phyloP scores from a whole-genome alignment of 2,329 filamentous ascomycete genomes.

The Epichloe baconii region DNA sequence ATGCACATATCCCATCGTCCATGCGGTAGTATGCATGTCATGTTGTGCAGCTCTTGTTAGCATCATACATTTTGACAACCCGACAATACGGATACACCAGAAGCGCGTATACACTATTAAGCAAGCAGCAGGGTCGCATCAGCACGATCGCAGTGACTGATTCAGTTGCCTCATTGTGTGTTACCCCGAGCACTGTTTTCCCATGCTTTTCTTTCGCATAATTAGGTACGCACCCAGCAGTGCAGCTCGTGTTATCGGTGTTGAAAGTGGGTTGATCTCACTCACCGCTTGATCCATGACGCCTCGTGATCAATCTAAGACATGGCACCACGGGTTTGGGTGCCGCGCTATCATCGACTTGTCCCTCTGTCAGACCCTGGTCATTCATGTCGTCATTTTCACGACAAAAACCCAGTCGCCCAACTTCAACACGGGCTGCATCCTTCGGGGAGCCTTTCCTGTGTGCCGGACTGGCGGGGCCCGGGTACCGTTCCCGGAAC shows the following conservation, averaged over 20 bases:
- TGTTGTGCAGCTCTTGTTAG: conserved; percentile 8
- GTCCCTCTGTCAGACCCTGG: neutral
- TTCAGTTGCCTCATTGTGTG: neutral
- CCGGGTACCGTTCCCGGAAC: conserved; percentile 10
- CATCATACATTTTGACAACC: conserved; percentile 3
- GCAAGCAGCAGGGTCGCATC: conserved; percentile 2
- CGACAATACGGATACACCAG: conserved; percentile 8
- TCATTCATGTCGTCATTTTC: conserved; percentile 2
- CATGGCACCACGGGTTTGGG: neutral
- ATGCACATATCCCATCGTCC: conserved; percentile 1
- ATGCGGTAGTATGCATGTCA: conserved; percentile 12
- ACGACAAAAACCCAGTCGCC: neutral
- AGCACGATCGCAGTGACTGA: neutral
- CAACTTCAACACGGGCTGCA: neutral
- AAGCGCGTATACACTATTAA: neutral
- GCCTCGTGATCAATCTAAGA: conserved; percentile 1
- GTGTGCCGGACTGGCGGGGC: conserved; percentile 7
- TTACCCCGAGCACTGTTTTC: neutral
- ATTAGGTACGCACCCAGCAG: neutral
- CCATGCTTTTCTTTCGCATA: neutral
- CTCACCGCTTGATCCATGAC: conserved; percentile 3
- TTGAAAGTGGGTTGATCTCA: neutral
- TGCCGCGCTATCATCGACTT: conserved; percentile 1
- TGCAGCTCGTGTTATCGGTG: neutral
- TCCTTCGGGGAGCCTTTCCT: conserved; percentile 1